Evolutionary conservation across 257 asterid genomes (phyloP), one percentile per base, ranked within the genome.

Genomic region (Solanum boliviense): DNA sequence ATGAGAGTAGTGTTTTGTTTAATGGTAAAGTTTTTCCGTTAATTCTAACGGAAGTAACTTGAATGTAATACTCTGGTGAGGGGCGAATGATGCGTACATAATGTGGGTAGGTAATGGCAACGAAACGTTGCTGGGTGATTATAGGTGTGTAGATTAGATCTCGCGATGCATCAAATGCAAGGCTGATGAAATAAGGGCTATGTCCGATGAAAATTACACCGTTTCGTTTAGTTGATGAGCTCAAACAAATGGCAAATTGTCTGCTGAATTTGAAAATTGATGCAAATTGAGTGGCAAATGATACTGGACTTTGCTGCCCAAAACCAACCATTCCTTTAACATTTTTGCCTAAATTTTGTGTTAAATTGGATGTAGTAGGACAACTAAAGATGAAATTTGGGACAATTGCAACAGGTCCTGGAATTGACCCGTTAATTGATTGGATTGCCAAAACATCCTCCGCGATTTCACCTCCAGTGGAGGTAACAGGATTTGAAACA

Each of bases 121-220:
- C 0, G 23, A 8, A 46, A 44, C 39, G 67, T 3, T 36, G 85
- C 0, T 44, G 20, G 10, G 68, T 46, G 23, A 81, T 27, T 2
- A 46, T 81, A 5, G 85, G 85, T 27, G 85, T 81, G 7, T 81
- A 81, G 27, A 81, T 81, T 9, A 81, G 29, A 81, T 81, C 39
- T 81, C 16, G 68, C 0, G 91, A 87, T 18, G 58, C 87, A n/a
- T 86, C 88, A 23, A 41, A 65, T 1, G 84, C 83, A 0, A 39
- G 88, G 60, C 86, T 89, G 1, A 88, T 25, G 15, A 35, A 48
- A 76, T 88, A 88, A 9, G 90, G 90, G 41, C 88, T 84, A 10
- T 88, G 88, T 16, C 90, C 90, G 65, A 88, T 84, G 71, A 88
- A 73, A 27, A 88, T 39, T 16, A 88, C 90, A 9, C 90, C 90